Conservation (phyloP, 2,329 filamentous ascomycete genomes). For the Lachnellula subtilissima region DNA sequence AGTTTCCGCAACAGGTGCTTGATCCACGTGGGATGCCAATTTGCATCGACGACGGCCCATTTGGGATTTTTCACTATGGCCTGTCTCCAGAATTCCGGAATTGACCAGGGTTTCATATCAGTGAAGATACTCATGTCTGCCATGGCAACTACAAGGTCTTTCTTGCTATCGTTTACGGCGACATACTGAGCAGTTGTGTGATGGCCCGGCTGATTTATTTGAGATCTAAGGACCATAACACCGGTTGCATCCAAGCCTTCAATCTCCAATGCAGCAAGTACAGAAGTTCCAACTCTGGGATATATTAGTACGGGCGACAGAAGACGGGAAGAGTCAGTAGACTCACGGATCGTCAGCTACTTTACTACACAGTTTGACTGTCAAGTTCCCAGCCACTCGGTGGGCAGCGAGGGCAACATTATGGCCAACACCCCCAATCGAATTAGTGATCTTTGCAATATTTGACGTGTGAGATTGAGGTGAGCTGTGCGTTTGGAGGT, state of each 20-base stretch:
- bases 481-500: neutral
- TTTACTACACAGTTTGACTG: conserved; percentile 71
- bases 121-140: conserved; percentile 71
- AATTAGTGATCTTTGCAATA: conserved; percentile 72
- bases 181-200: conserved; percentile 81
- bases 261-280: conserved; percentile 60
- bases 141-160: conserved; percentile 87
- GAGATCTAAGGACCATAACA: conserved; percentile 36
- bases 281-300: conserved; percentile 63
- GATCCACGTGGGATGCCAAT: conserved; percentile 69
- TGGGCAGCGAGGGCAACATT: conserved; percentile 87
- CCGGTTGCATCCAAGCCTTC: conserved; percentile 60
- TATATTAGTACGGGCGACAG: neutral
- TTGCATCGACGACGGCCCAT: conserved; percentile 82
- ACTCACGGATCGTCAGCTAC: conserved; percentile 71
- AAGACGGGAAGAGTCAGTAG: neutral
- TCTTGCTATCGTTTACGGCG: conserved; percentile 77
- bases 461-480: conserved; percentile 70
- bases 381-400: conserved; percentile 51
- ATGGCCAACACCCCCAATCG: conserved; percentile 84
- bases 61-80: conserved; percentile 30
- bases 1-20: conserved; percentile 62
- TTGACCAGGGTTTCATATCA: conserved; percentile 34
- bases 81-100: neutral
- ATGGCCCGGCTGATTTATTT: neutral